Conservation (phyloP, 2,329 filamentous ascomycete genomes). For the Aphanoascus verrucosus region DNA sequence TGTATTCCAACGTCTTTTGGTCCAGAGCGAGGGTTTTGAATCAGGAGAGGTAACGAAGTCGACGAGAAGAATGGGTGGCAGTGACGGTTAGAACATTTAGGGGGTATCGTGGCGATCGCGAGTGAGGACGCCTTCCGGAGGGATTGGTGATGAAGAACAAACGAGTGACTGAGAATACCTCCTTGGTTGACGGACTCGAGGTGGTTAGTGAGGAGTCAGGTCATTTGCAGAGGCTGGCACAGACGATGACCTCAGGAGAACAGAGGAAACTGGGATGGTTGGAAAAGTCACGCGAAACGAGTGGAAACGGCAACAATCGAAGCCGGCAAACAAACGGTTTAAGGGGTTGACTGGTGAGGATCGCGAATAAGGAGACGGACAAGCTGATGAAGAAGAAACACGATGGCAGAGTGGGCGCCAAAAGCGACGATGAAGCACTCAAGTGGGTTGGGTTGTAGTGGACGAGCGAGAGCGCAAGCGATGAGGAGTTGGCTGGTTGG, state of each 20-base stretch:
- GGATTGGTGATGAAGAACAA: neutral
- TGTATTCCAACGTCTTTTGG: neutral
- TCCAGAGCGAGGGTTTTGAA: neutral
- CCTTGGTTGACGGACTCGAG: neutral
- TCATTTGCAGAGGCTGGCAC: neutral
- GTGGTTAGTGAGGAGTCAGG: neutral
- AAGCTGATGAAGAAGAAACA: neutral
- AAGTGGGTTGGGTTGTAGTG: neutral
- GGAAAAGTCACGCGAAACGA: neutral
- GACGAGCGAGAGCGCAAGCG: neutral
- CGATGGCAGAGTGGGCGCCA: neutral
- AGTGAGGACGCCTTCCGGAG: neutral
- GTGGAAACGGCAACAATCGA: neutral
- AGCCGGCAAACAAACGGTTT: neutral
- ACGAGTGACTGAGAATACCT: constrained; percentile 1
- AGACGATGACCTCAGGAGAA: neutral
- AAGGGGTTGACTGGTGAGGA: neutral
- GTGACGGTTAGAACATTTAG: neutral
- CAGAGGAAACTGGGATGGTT: neutral
- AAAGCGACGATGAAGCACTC: neutral
- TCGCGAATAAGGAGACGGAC: neutral
- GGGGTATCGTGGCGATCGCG: neutral
- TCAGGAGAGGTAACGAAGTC: neutral
- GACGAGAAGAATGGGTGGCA: neutral
- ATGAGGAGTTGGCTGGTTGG: neutral